These are phyloP conservation scores for Magnaporthales sp. DNA, from an alignment of 2,329 filamentous ascomycete genomes.

Conservation along the genomic window DNA sequence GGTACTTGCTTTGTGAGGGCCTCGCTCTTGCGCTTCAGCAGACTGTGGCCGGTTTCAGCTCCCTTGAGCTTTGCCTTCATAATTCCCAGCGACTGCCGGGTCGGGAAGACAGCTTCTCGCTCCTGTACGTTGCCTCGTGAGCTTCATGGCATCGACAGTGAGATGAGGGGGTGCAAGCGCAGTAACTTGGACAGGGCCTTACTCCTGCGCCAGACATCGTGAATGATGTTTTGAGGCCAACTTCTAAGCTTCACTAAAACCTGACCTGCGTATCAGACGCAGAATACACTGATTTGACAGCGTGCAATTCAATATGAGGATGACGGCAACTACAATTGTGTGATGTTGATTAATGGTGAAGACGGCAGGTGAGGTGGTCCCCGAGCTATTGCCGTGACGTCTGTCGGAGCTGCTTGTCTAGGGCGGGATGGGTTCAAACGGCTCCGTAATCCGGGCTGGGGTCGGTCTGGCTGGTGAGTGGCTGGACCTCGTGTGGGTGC, in stretches of 20 bases:
- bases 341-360: not conserved
- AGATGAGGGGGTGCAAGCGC: not conserved
- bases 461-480: not conserved
- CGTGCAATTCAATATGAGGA: not conserved
- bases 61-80: conserved; percentile 99
- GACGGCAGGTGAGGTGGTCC: not conserved
- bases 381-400: not conserved
- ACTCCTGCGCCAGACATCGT: conserved; percentile 15
- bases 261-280: not conserved
- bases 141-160: not conserved
- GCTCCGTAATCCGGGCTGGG: not conserved
- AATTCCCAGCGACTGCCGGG: conserved; percentile 87
- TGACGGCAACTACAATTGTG: not conserved
- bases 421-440: not conserved
- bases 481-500: not conserved
- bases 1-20: conserved; percentile 79
- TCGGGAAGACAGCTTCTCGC: conserved; percentile 94
- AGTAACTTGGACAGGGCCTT: conserved; percentile 6
- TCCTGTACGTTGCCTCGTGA: conserved; percentile 44
- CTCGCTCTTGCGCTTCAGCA: conserved; percentile 96
- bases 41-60: conserved; percentile 80
- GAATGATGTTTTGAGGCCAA: not conserved
- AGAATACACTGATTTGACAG: not conserved
- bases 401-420: not conserved
- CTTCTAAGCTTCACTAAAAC: not conserved